These are phyloP conservation scores for Cercophora scortea DNA, from an alignment of 495 filamentous ascomycete species.

Conservation along the genomic window DNA sequence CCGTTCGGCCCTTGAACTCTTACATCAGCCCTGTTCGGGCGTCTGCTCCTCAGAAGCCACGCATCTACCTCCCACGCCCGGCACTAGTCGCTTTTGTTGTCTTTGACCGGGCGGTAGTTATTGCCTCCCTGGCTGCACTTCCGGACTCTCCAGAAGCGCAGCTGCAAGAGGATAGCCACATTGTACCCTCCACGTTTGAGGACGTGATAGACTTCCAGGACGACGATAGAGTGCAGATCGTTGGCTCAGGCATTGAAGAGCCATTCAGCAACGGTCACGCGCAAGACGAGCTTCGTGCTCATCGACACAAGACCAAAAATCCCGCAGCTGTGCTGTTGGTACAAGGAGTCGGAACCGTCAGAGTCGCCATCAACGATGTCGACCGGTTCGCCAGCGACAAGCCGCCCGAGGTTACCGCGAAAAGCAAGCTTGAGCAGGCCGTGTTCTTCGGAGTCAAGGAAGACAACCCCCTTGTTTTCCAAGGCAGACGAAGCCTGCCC, in stretches of 20 bases:
- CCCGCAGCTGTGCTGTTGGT: slow-evolving; percentile 67
- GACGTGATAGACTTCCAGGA: slow-evolving; percentile 77
- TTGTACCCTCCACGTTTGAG: slow-evolving; percentile 58
- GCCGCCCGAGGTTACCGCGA: slow-evolving; percentile 58
- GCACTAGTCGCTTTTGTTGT: slow-evolving; percentile 75
- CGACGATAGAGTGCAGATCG: slow-evolving; percentile 51
- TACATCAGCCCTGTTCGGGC: slow-evolving; percentile 42
- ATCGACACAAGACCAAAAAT: slow-evolving; percentile 47
- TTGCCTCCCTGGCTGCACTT: slow-evolving; percentile 57
- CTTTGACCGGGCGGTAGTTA: slow-evolving; percentile 64
- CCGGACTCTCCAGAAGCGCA: slow-evolving; percentile 63
- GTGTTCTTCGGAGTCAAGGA: slow-evolving; percentile 80
- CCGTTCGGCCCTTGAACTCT: slow-evolving; percentile 54
- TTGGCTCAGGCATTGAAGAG: slow-evolving; percentile 55
- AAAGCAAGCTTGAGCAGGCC: slow-evolving; percentile 86
- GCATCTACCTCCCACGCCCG: slow-evolving; percentile 69
- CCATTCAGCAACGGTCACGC: slow-evolving; percentile 28
- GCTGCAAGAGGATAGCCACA: slow-evolving; percentile 54
- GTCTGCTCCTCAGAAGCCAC: slow-evolving; percentile 45
- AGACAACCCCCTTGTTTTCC: slow-evolving; percentile 74
- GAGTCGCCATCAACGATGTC: slow-evolving; percentile 53
- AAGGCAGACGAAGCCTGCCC: slow-evolving; percentile 49
- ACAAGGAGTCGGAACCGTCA: slow-evolving; percentile 70
- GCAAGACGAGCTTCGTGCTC: slow-evolving; percentile 33
- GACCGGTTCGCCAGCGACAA: slow-evolving; percentile 41